Evolutionary conservation across 1,284 basidiomycete species (phyloP).

Genomic region (Sporisorium sorghi): DNA sequence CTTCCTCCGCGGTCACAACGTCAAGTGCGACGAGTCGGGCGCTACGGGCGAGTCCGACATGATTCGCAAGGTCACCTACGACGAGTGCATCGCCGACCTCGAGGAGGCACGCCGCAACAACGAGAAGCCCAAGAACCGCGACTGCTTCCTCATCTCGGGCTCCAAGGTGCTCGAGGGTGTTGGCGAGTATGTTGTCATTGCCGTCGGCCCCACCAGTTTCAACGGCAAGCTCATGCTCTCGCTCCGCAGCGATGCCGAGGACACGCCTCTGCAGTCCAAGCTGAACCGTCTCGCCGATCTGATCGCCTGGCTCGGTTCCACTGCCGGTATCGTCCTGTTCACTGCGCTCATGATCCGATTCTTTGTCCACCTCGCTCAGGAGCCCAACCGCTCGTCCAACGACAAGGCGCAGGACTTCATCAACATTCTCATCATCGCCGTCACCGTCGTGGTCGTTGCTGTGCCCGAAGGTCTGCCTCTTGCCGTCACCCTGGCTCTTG

Average conservation of each 20-base stretch:
- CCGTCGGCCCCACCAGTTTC: slow-evolving; percentile 91
- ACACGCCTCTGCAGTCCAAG: slow-evolving; percentile 93
- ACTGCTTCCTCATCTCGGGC: slow-evolving; percentile 94
- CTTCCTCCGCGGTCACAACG: slow-evolving; percentile 90
- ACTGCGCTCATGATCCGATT: slow-evolving; percentile 89
- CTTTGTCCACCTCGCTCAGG: slow-evolving; percentile 80
- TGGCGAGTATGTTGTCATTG: slow-evolving; percentile 89
- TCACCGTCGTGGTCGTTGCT: slow-evolving; percentile 94
- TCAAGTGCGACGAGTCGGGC: slow-evolving; percentile 95
- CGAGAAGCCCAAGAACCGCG: slow-evolving; percentile 75
- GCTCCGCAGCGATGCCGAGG: slow-evolving; percentile 77
- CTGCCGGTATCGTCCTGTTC: slow-evolving; percentile 86
- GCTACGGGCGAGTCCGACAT: slow-evolving; percentile 97
- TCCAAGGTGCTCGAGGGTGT: slow-evolving; percentile 94
- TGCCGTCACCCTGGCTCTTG: slow-evolving; percentile 93
- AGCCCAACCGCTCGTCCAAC: slow-evolving; percentile 75
- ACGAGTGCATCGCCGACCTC: slow-evolving; percentile 77
- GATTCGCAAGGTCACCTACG: slow-evolving; percentile 86
- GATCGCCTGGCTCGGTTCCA: slow-evolving; percentile 89
- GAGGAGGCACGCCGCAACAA: slow-evolving; percentile 63
- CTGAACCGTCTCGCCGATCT: slow-evolving; percentile 90
- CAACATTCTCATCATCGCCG: slow-evolving; percentile 91
- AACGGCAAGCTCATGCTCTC: slow-evolving; percentile 79
- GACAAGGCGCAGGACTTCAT: slow-evolving; percentile 92
- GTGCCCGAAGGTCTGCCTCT: slow-evolving; percentile 96